Evolutionary conservation across 345 rosid species (phyloP), one percentile per base, ranked within the genome.

Genomic region (Arabidopsis suecica): DNA sequence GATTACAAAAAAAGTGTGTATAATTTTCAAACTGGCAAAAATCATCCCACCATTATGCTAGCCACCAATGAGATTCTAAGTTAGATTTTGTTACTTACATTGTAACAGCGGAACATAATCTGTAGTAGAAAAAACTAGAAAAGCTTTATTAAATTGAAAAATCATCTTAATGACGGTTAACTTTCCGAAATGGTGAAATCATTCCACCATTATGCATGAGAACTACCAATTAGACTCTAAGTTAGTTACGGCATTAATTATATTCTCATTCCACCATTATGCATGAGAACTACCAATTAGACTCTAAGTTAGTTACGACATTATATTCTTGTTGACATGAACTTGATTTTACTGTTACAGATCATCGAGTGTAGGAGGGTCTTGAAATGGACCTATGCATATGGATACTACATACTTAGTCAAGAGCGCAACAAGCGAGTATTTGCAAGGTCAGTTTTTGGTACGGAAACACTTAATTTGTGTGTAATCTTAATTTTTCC

Each of bases 361-460:
- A 87, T 92, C 25, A 88, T 88, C 54, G 96, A 92, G 79, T 92
- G 96, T 68, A 86, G 96, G 48, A 86, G 96, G 75, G 96, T 88
- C 28, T 79, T 92, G 78, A 90, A 92, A 77, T 92, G 96, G 97
- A 90, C 96, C 33, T 92, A 83, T 81, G 88, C 94, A 32, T 92
- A 90, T 80, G 97, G 97, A 54, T 92, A 82, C 79, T 90, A 92
- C 70, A 82, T 90, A 12, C 85, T 85, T 49, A 83, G 83, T 62
- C 74, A 80, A 5, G 71, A 61, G 23, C 25, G 0, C 0, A 34
- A 87, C 71, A 67, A 95, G 82, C 12, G 79, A 90, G 78, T 91
- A 88, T 78, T 61, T 91, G 75, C 97, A 91, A 87, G 93, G 96
- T 88, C 0, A 41, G 53, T 55, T 38, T 34, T 50, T 8, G n/a